Evolutionary conservation across 129 eudicot genomes (phyloP), one percentile per base, ranked within the genome.

Genomic region (Heracleum sosnowskyi): DNA sequence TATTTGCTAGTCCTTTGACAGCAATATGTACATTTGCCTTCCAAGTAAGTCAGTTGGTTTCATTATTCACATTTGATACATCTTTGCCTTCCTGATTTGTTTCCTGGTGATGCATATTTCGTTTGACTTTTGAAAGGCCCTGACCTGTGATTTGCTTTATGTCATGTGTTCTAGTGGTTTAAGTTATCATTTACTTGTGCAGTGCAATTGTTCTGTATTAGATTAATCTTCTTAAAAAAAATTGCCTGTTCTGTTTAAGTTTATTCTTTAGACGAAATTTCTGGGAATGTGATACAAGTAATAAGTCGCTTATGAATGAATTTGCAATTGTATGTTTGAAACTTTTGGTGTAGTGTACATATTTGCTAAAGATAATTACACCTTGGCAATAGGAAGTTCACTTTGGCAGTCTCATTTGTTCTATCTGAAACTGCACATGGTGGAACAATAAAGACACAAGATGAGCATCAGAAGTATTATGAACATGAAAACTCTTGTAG

Each of bases 1-100:
- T 86, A 31, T 84, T 88, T 26, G 82, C 90, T 76, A 83, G 79
- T 78, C 87, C 90, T 81, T 87, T 85, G 78, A 80, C 86, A 45
- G 92, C 91, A 71, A 57, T 90, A 79, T 90, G 87, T 81, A 77
- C 86, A 83, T 84, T 88, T 71, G 70, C 80, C 81, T 81, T 86
- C 47, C 85, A 90, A 85, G 96, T 90, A 82, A 86, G 90, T 62
- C 69, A 18, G 18, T 79, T 34, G 63, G 64, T n/a, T 73, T 4
- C 44, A 8, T 42, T 26, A 15, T 26, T 73, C 9, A 73, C 33
- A 0, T 41, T 12, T 40, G 11, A 36, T 40, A 77, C 40, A n/a
- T 77, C 28, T 26, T 26, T 40, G 66, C 37, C 17, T 55, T 76
- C 60, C 72, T 77, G 36, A 26, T 4, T 29, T 4, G 66, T 36